Percentiles rank a stretch among this genome's conserved stretches.
These are phyloP conservation scores for Zygotorulaspora mrakii DNA, from an alignment of 1,139 yeast species.

Conservation along the genomic window DNA sequence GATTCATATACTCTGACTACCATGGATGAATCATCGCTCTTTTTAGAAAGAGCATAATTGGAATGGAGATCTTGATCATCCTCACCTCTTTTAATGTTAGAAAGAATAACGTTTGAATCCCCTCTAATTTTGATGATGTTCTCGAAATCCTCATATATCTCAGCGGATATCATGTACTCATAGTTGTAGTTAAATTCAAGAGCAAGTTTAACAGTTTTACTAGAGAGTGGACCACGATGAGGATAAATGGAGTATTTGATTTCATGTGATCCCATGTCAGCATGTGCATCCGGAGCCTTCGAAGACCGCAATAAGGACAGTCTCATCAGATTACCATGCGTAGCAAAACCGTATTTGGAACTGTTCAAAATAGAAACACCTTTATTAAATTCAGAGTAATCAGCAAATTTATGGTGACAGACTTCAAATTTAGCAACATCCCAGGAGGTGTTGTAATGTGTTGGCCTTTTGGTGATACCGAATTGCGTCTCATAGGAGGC, in stretches of 20 bases:
- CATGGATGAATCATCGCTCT: slow-evolving; percentile 44
- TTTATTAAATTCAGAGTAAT: slow-evolving; percentile 76
- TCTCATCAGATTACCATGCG: slow-evolving; percentile 86
- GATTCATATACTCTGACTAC: slow-evolving; percentile 79
- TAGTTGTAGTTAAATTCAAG: slow-evolving; percentile 71
- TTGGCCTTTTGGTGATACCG: slow-evolving; percentile 86
- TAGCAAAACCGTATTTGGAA: slow-evolving; percentile 85
- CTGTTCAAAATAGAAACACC: slow-evolving; percentile 88
- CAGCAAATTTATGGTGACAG: slow-evolving; percentile 91
- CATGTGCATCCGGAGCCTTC: slow-evolving; percentile 85
- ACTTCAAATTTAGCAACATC: slow-evolving; percentile 96
- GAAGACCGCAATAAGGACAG: slow-evolving; percentile 79
- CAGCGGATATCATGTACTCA: slow-evolving; percentile 43
- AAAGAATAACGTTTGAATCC: slow-evolving; percentile 57
- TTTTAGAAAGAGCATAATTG: slow-evolving; percentile 33
- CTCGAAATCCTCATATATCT: slow-evolving; percentile 66
- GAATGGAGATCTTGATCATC: slow-evolving; percentile 59
- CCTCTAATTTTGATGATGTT: slow-evolving; percentile 68
- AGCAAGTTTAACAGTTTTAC: slow-evolving; percentile 68
- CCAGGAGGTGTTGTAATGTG: slow-evolving; percentile 93
- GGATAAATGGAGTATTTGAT: slow-evolving; percentile 85
- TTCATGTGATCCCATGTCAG: slow-evolving; percentile 87
- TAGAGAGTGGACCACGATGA: slow-evolving; percentile 62
- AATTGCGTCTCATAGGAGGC: slow-evolving; percentile 93
- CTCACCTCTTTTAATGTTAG: slow-evolving; percentile 83